These are phyloP conservation scores for Gyromitra esculenta DNA, from an alignment of 2,329 filamentous ascomycete species.

Conservation along the genomic window DNA sequence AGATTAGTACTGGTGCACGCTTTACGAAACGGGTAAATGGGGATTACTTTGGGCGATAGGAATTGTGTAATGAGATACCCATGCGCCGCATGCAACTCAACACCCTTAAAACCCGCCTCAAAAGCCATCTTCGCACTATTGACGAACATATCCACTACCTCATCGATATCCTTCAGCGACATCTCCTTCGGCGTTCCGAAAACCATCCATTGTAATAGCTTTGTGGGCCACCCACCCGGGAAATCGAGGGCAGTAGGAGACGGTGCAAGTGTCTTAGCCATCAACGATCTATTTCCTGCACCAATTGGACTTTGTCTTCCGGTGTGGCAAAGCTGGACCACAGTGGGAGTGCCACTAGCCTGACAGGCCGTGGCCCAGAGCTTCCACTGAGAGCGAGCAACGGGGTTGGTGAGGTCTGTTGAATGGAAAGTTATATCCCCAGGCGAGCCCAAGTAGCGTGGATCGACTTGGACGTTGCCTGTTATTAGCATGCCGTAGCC, in stretches of 20 bases:
- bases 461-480: constrained; percentile 64
- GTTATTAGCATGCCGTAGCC: constrained; percentile 68
- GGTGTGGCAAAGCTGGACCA: constrained; percentile 65
- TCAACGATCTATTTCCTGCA: constrained; percentile 60
- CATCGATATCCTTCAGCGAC: constrained; percentile 66
- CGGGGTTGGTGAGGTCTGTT: constrained; percentile 57
- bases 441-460: constrained; percentile 60
- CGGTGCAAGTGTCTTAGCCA: constrained; percentile 62
- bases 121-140: constrained; percentile 65
- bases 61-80: constrained; percentile 58
- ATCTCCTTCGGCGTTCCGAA: constrained; percentile 70
- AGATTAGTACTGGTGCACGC: not conserved
- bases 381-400: constrained; percentile 61
- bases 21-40: constrained; percentile 68
- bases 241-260: constrained; percentile 63
- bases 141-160: constrained; percentile 67
- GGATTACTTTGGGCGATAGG: constrained; percentile 59
- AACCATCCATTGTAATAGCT: constrained; percentile 59
- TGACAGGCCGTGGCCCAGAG: constrained; percentile 60
- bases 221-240: constrained; percentile 61
- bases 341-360: constrained; percentile 60
- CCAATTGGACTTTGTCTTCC: constrained; percentile 63
- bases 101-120: constrained; percentile 66
- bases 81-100: constrained; percentile 67
- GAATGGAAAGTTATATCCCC: constrained; percentile 60